Evolutionary conservation across 2,329 filamentous ascomycete genomes (phyloP), one percentile per base, ranked within the genome.

Genomic region (Diaporthe citri): DNA sequence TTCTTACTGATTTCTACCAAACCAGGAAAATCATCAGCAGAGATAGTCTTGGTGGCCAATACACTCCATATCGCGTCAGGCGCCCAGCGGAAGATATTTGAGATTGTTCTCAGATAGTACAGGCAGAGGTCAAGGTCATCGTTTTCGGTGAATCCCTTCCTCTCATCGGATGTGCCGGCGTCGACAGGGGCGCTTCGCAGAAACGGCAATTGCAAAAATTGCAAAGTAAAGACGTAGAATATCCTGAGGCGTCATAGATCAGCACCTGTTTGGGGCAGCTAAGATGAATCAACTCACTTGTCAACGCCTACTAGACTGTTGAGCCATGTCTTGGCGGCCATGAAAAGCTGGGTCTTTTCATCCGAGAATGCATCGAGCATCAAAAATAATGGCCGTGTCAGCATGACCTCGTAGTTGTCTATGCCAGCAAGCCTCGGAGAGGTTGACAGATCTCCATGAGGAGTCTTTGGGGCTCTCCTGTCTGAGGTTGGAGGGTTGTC

Each of bases 291-390:
- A 57, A 82, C 86, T 79, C 83, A 92, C 91, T 90, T 91, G 77
- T 93, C 91, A 77, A 92, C 88, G 4, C 91, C 90, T 74, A 90
- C 83, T 79, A 92, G 87, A 73, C 82, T 92, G 78, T 94, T 93
- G 4, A 98, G 87, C 96, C 96, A 98, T 66, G 90, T 92, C 79
- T 93, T 93, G 52, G 95, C 91, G 36, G 93, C 93, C 83, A 95
- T 93, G 76, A 93, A 95, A 20, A 93, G 86, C 78, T 96, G 94
- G 2, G 92, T 93, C 28, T 90, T 88, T 75, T 95, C 92, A 75
- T 96, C 93, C 25, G 90, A 84, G 1, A 98, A 86, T 1, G 93
- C 89, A 82, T 98, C 96, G 36, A 98, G 86, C 77, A 97, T 88
- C 15, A 97, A 85, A 77, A 98, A 93, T 25, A 98, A 84, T 1